These are phyloP conservation scores for Fusarium fujikuroi DNA, from an alignment of 2,329 filamentous ascomycete species.

Conservation along the genomic window DNA sequence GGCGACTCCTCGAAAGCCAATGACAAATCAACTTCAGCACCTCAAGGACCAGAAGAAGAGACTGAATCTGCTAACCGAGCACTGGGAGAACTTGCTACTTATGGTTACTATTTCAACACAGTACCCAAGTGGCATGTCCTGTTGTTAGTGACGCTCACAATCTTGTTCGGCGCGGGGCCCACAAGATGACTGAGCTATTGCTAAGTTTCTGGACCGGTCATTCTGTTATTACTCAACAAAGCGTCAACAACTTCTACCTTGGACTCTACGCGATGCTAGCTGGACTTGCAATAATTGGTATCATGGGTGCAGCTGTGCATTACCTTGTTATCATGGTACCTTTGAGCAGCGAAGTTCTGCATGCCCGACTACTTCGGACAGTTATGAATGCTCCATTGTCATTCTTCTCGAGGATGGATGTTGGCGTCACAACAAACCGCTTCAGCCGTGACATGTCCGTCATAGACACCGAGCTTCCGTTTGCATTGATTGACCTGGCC, in stretches of 20 bases:
- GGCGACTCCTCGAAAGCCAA: not conserved
- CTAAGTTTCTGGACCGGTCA: constrained; percentile 28
- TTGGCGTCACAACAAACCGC: constrained; percentile 51
- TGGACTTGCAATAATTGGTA: constrained; percentile 5
- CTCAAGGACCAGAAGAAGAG: not conserved
- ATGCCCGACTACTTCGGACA: constrained; percentile 15
- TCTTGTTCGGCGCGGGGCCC: constrained; percentile 10
- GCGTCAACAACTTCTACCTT: constrained; percentile 24
- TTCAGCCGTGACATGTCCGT: constrained; percentile 54
- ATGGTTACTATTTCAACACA: constrained; percentile 12
- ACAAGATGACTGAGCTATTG: constrained; percentile 28
- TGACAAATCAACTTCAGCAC: not conserved
- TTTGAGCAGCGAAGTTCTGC: constrained; percentile 14
- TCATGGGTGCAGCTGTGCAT: not conserved
- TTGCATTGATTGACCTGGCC: constrained; percentile 40
- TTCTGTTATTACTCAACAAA: constrained; percentile 4
- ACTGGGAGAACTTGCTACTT: constrained; percentile 13
- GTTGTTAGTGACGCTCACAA: not conserved
- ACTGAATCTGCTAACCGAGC: not conserved
- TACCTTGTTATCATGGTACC: constrained; percentile 11
- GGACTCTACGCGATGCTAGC: constrained; percentile 26
- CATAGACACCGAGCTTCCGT: constrained; percentile 49
- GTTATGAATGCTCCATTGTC: constrained; percentile 46
- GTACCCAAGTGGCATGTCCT: constrained; percentile 11
- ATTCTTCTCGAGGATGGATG: constrained; percentile 52